Percentiles rank a stretch among this genome's conserved stretches.
Evolutionary conservation across 2,329 filamentous ascomycete genomes (phyloP).

Genomic region (Penicillium paneum): DNA sequence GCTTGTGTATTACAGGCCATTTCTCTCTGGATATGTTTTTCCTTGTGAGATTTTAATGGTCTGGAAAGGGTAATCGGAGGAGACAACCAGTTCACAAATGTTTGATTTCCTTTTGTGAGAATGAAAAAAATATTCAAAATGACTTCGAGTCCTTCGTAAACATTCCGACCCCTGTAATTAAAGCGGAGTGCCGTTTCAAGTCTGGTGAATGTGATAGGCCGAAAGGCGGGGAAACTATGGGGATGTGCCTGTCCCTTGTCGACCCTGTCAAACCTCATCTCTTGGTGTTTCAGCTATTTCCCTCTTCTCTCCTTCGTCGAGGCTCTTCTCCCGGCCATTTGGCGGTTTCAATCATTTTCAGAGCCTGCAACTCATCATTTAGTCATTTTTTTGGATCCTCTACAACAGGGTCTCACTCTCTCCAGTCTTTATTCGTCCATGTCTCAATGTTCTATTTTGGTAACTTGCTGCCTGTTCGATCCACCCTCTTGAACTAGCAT

Average conservation of each 20-base stretch:
- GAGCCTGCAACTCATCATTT: background rate
- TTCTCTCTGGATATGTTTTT: constrained; percentile 11
- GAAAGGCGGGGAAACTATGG: constrained; percentile 7
- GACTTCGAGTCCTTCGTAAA: background rate
- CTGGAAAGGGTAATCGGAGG: constrained; percentile 21
- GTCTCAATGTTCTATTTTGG: background rate
- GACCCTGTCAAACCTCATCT: constrained; percentile 10
- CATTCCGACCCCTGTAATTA: too few relatives aligned
- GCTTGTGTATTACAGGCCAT: constrained; percentile 13
- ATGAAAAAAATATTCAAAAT: constrained; percentile 18
- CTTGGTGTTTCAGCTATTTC: constrained; percentile 17
- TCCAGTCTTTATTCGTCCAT: background rate
- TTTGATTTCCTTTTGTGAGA: constrained; percentile 31
- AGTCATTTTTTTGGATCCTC: background rate
- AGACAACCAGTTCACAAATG: constrained; percentile 28
- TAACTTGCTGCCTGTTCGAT: constrained; percentile 4
- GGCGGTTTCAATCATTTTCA: background rate
- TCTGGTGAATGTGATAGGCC: constrained; percentile 22
- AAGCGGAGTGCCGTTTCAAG: constrained; percentile 22
- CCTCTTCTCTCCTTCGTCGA: background rate
- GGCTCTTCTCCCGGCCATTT: background rate
- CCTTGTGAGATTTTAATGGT: constrained; percentile 24
- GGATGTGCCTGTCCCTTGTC: constrained; percentile 2
- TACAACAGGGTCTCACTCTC: background rate
- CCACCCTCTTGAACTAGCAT: background rate